Evolutionary conservation across 257 asterid species (phyloP), one percentile per base, ranked within the genome.

Genomic region (Solanum sejunctum): DNA sequence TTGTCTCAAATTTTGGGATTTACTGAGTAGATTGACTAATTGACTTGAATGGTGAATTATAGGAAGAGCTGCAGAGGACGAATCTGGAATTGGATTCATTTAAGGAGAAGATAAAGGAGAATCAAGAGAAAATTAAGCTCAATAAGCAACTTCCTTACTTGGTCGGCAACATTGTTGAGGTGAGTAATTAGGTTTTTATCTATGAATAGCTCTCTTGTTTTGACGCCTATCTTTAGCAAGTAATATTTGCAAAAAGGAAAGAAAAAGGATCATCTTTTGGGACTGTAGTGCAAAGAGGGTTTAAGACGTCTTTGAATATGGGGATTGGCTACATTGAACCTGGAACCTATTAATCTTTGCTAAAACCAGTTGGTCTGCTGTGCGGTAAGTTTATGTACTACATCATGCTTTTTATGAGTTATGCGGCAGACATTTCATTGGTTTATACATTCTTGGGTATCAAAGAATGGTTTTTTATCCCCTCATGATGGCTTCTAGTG

Each of bases 91-190:
- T 91, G 89, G 99, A 93, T 87, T 93, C 99, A 2, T 91, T 92
- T 79, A 91, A 89, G 86, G 99, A 94, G 87, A 93, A 95, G 93
- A 94, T 91, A 58, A 94, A 93, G 85, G 97, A 94, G 89, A 95
- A 95, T 87, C 97, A 93, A 77, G 98, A 93, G 87, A 95, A 95
- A 87, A 95, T 95, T 51, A 94, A 95, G 84, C 97, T 94, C 83
- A 91, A 94, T 88, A 95, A 95, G 89, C 98, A 94, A 88, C 97
- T 95, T 78, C 98, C 99, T 6, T 94, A 94, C 88, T 89, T 95
- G 90, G 97, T 95, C 21, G 98, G 99, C 51, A 95, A 93, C 88
- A 95, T 95, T 57, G 98, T 95, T 58, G 99, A 93, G 98, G 97
- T 95, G 15, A 51, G 63, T 51, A 10, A 51, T 77, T 77, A 23